Conservation (phyloP, 257 asterid species). For the Gardenia jasminoides region DNA sequence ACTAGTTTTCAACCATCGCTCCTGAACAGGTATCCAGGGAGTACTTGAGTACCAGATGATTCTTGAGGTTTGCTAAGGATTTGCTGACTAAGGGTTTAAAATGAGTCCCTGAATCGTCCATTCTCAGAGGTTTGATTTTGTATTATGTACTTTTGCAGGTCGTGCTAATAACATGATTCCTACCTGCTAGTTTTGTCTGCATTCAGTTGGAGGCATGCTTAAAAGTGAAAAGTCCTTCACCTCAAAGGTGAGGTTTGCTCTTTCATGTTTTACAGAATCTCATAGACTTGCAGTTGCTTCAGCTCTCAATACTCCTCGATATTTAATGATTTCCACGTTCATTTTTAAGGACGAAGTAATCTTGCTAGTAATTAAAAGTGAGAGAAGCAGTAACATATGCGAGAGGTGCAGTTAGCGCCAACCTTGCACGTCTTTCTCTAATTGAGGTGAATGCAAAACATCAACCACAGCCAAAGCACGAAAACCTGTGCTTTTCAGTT, state of each 20-base stretch:
- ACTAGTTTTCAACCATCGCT: conserved; percentile 34
- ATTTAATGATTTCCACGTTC: not conserved
- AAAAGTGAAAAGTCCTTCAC: conserved; percentile 11
- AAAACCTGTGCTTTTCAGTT: not conserved
- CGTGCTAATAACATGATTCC: conserved; percentile 30
- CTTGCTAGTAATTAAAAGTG: not conserved
- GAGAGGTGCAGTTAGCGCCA: not conserved
- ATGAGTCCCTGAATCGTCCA: not conserved
- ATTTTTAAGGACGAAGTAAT: not conserved
- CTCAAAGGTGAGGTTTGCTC: conserved; percentile 22
- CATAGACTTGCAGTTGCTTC: not conserved
- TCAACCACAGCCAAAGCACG: not conserved
- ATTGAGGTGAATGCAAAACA: not conserved
- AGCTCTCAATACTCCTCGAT: not conserved
- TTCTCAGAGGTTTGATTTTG: conserved; percentile 6
- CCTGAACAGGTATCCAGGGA: conserved; percentile 28
- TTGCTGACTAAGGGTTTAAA: not conserved
- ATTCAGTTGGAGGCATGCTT: conserved; percentile 45
- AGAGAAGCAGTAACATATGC: not conserved
- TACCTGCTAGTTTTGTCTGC: conserved; percentile 38
- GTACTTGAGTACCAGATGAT: conserved; percentile 35
- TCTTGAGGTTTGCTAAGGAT: conserved; percentile 2
- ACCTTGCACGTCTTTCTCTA: too few relatives aligned
- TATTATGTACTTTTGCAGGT: conserved; percentile 30
- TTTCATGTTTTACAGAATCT: not conserved